These are phyloP conservation scores for Byssothecium circinans DNA, from an alignment of 2,329 filamentous ascomycete species.

Conservation along the genomic window DNA sequence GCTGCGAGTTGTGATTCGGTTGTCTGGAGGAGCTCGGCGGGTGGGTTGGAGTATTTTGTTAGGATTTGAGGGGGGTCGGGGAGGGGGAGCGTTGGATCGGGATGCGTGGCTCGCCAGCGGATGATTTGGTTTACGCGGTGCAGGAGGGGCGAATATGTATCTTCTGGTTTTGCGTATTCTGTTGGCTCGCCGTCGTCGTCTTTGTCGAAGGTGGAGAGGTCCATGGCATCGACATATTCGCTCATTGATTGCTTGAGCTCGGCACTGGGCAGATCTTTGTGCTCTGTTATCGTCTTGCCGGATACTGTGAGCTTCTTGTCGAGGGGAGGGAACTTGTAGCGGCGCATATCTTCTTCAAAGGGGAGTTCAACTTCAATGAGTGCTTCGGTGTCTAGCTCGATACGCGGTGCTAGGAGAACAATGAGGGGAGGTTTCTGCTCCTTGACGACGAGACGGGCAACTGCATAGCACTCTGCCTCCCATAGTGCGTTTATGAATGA, in stretches of 20 bases:
- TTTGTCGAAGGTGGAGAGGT: slow-evolving; percentile 69
- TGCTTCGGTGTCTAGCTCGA: slow-evolving; percentile 79
- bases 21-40: slow-evolving; percentile 64
- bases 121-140: slow-evolving; percentile 88
- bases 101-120: slow-evolving; percentile 76
- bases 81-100: slow-evolving; percentile 67
- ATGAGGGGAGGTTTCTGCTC: slow-evolving; percentile 77
- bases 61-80: slow-evolving; percentile 49
- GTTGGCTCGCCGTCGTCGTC: slow-evolving; percentile 68
- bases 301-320: slow-evolving; percentile 87
- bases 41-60: slow-evolving; percentile 72
- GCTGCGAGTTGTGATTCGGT: slow-evolving; percentile 61
- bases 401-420: slow-evolving; percentile 75
- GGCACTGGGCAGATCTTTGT: slow-evolving; percentile 78
- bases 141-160: slow-evolving; percentile 81
- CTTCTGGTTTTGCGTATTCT: slow-evolving; percentile 78
- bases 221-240: slow-evolving; percentile 91
- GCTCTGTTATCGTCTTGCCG: slow-evolving; percentile 76
- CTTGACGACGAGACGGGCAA: slow-evolving; percentile 83
- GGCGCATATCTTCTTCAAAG: slow-evolving; percentile 87
- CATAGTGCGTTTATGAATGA: slow-evolving; percentile 86
- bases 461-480: slow-evolving; percentile 81
- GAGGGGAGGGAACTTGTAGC: slow-evolving; percentile 88
- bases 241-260: slow-evolving; percentile 80
- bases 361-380: slow-evolving; percentile 88